phyloP scores from a whole-genome alignment of 2,329 filamentous ascomycete genomes.

The Phyllosticta capitalensis region DNA sequence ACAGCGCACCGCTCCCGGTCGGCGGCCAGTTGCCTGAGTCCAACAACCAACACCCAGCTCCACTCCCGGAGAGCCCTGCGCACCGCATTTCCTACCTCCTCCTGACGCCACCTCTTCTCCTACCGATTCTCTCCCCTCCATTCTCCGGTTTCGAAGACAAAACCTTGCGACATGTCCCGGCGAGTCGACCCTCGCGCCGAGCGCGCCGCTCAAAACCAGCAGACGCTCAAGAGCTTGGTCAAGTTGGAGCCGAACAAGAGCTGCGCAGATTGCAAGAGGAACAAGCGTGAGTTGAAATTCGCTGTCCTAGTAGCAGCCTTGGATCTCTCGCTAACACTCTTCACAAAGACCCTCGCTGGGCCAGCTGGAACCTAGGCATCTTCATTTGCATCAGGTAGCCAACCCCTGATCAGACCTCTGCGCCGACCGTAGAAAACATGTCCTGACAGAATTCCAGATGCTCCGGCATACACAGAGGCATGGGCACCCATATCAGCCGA shows the following conservation, averaged over 20 bases:
- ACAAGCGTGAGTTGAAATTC: conserved; percentile 67
- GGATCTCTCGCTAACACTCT: conserved; percentile 13
- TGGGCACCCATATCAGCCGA: conserved; percentile 96
- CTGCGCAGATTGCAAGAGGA: conserved; percentile 97
- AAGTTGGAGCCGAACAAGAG: conserved; percentile 94
- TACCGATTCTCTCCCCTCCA: neutral
- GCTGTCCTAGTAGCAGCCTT: neutral
- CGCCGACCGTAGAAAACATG: neutral
- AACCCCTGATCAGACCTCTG: conserved; percentile 1
- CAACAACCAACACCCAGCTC: neutral
- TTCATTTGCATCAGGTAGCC: conserved; percentile 81
- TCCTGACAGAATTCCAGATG: conserved; percentile 42
- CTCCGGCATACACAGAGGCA: conserved; percentile 95
- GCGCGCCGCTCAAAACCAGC: conserved; percentile 84
- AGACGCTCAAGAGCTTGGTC: conserved; percentile 86
- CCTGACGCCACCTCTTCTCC: neutral
- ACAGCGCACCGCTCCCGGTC: neutral
- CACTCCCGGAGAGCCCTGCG: neutral
- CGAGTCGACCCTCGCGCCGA: conserved; percentile 68
- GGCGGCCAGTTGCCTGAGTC: neutral
- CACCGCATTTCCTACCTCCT: neutral
- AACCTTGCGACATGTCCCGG: conserved; percentile 56
- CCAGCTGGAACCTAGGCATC: conserved; percentile 95
- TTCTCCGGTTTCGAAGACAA: neutral
- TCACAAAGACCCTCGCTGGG: conserved; percentile 85